These are phyloP conservation scores for Colletotrichum sp. DNA, from an alignment of 2,329 filamentous ascomycete genomes.

Conservation along the genomic window DNA sequence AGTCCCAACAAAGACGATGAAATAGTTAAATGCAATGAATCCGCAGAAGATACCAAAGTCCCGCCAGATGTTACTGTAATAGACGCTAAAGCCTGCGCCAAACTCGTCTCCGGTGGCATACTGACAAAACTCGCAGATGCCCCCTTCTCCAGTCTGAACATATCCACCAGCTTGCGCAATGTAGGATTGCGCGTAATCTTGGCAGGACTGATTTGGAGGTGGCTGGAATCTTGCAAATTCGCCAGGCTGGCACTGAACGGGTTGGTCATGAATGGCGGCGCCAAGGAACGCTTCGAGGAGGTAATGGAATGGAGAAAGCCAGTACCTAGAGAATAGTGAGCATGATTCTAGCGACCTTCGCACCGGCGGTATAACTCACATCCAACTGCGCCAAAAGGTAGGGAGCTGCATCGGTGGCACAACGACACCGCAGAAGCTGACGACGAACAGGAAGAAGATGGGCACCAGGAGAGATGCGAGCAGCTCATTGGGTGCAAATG, in stretches of 20 bases:
- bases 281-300: conserved; percentile 67
- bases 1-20: conserved; percentile 41
- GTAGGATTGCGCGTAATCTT: conserved; percentile 61
- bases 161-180: conserved; percentile 63
- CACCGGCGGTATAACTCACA: conserved; percentile 35
- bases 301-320: conserved; percentile 72
- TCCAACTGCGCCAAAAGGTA: conserved; percentile 67
- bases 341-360: not conserved
- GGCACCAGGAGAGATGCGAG: conserved; percentile 71
- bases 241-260: conserved; percentile 56
- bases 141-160: conserved; percentile 58
- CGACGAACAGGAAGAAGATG: conserved; percentile 72
- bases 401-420: conserved; percentile 65
- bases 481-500: conserved; percentile 69
- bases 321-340: conserved; percentile 45
- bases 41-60: conserved; percentile 70
- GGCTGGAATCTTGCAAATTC: conserved; percentile 67
- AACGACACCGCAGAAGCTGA: conserved; percentile 74
- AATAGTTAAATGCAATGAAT: conserved; percentile 69
- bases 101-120: conserved; percentile 67
- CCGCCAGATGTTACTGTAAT: conserved; percentile 66
- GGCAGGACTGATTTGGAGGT: conserved; percentile 64
- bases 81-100: conserved; percentile 63
- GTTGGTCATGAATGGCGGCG: conserved; percentile 57
- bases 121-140: conserved; percentile 69